Evolutionary conservation across 2,329 filamentous ascomycete species (phyloP), one percentile per base, ranked within the genome.

Genomic region (Sphaerulina populicola): DNA sequence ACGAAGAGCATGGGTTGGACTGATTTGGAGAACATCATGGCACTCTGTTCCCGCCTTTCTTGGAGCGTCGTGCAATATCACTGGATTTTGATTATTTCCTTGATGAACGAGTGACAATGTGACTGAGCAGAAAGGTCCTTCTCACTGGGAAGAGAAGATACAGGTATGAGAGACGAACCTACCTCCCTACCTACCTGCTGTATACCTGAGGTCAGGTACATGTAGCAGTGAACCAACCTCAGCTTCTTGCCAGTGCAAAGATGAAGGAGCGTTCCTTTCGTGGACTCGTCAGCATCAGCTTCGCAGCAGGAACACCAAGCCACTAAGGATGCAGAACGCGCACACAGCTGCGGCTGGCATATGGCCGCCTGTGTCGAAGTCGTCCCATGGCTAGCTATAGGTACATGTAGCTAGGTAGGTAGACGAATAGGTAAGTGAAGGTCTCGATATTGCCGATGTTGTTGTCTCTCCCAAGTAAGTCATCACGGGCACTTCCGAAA

Each of bases 1-100:
- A 48, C 15, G 31, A 55, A 21, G 11, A 51, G 15, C 4, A 55
- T 18, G 11, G 38, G 38, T 10, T 23, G 44, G 3, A 52, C 18
- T 31, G 51, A n/a, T 47, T 35, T 49, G 29, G 30, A 42, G 30
- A 56, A 36, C 53, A 58, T 58, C 11, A 14, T 52, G 15, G 18
- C 18, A 21, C 37, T 36, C 14, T 39, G 12, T 36, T 15, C 12
- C 35, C 27, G 35, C 15, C 10, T 12, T 14, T 39, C 8, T 12
- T 33, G 30, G 30, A 9, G 38, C 21, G 18, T 11, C 23, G 38
- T 23, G 14, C 14, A 21, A 14, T 14, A 23, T 33, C 12, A 27
- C 11, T 21, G 45, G 31, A 21, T 14, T 4, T 42, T n/a, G 21
- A 31, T 23, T 7, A 3, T 14, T 10, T 21, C 4, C 38, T 18